Base-by-base conservation (phyloP, 768 basidiomycete genomes). In the Collybia sordida region DNA sequence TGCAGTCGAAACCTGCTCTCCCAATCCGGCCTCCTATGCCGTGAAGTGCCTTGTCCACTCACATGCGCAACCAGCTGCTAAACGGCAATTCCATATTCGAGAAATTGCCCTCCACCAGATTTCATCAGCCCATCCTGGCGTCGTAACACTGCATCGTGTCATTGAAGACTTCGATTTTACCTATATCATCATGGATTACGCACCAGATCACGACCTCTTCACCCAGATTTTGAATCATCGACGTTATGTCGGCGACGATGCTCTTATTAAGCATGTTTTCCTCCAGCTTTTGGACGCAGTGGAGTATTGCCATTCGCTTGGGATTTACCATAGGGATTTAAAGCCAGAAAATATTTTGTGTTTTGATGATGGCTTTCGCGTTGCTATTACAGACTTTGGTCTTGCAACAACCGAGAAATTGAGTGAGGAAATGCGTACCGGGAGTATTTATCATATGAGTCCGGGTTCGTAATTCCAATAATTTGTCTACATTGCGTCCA, bases 361-460 rank as follows among this genome's bases (percentile, higher is more conserved):
- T 68, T 88, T 86, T 73, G 79, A 86, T 64, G 69, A 79, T 55
- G 94, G 93, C 42, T 73, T 78, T 56, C 77, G 82, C 44, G 81
- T 97, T 45, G 86, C 90, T 45, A 81, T 98, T 54, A 95, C 94
- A 31, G 96, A 98, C 71, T 98, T 98, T 67, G 96, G 96, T 19
- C 80, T 98, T 6, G 88, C 95, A 2, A 97, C 95, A 4, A 88
- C 88, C 18, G 93, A 96, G 55, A 82, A 80, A 62, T 74, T 81
- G 48, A 93, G 91, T 60, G 80, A 80, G 47, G 95, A 98, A 67
- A 93, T 94, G 68, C 83, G 91, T 45, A 97, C 94, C 28, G 95
- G 95, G n/a, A 94, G 91, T 59, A 83, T 94, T n/a, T 97, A 93
- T 69, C 96, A 97, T 70, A 95, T 98, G 89, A 94, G 92, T 62